Base-by-base conservation (phyloP, 208 protist genomes). In the Herpetomonas samuelpessoai region DNA sequence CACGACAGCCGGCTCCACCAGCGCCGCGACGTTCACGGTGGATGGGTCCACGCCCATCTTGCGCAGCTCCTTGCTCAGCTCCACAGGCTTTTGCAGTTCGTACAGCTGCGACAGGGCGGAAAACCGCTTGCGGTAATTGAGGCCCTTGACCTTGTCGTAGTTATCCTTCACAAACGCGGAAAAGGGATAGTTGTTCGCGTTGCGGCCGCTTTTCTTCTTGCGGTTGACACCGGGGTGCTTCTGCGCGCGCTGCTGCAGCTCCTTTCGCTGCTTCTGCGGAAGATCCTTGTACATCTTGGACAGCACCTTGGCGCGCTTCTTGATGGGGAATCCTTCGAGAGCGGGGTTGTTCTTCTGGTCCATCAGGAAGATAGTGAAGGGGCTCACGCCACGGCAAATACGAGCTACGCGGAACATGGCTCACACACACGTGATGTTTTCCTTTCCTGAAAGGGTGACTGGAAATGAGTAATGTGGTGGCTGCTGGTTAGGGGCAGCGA, bases 301-400 rank as follows among this genome's bases (percentile, higher is more conserved):
- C 44, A 92, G 73, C 45, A 82, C 63, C 12, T 71, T 64, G 2
- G 75, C 88, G 2, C 88, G 79, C 45, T 88, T 74, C 1, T 55
- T 74, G 38, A 92, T 88, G 44, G 81, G 59, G 28, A 81, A 61
- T 18, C 85, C 88, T 47, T 89, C 72, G 44, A 95, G 71, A 3
- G 60, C 68, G 3, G 88, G 81, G 65, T 95, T 91, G 60, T 74
- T 91, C 68, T 87, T 89, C 60, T 95, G 82, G 51, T 95, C 88
- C 81, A 92, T 95, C 60, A 95, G 63, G 46, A 95, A 95, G 30
- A 95, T 62, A 21, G 88, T 81, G 67, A 90, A 95, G 16, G 86
- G 88, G 73, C 88, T 95, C 57, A 95, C 78, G 24, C 71, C 83
- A 21, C 70, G 72, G 12, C 86, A 65, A 19, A 87, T 14, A 39